A percentile compares a stretch with the other conserved stretches of the same genome.
Evolutionary conservation across 345 rosid genomes (phyloP).

Genomic region (Heritiera littoralis): DNA sequence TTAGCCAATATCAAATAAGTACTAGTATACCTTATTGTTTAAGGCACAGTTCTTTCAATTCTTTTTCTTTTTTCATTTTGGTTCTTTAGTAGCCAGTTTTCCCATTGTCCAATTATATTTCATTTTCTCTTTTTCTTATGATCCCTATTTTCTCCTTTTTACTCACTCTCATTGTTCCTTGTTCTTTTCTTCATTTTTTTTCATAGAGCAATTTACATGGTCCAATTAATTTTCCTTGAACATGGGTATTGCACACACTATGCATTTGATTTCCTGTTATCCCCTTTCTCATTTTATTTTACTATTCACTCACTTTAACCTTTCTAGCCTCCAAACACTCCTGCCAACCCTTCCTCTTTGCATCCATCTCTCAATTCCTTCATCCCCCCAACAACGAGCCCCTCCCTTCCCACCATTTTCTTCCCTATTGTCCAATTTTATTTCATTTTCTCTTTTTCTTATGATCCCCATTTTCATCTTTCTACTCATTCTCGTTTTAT

Average conservation of each 20-base stretch:
- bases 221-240: neutral
- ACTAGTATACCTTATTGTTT: neutral
- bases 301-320: neutral
- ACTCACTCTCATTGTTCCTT: neutral
- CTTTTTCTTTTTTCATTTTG: neutral
- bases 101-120: neutral
- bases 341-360: too few relatives aligned
- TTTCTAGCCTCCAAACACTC: neutral
- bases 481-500: too few relatives aligned
- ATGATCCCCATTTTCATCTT: too few relatives aligned
- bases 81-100: neutral
- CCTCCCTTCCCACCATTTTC: too few relatives aligned
- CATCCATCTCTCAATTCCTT: too few relatives aligned
- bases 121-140: neutral
- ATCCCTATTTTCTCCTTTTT: neutral
- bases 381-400: too few relatives aligned
- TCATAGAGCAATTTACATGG: neutral
- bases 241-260: neutral
- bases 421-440: too few relatives aligned
- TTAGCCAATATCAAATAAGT: neutral
- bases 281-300: neutral
- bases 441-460: too few relatives aligned
- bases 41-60: neutral
- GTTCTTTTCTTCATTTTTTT: too few relatives aligned
- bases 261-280: neutral